Conservation (phyloP, 2,329 filamentous ascomycete species). For the Aureobasidium lini region DNA sequence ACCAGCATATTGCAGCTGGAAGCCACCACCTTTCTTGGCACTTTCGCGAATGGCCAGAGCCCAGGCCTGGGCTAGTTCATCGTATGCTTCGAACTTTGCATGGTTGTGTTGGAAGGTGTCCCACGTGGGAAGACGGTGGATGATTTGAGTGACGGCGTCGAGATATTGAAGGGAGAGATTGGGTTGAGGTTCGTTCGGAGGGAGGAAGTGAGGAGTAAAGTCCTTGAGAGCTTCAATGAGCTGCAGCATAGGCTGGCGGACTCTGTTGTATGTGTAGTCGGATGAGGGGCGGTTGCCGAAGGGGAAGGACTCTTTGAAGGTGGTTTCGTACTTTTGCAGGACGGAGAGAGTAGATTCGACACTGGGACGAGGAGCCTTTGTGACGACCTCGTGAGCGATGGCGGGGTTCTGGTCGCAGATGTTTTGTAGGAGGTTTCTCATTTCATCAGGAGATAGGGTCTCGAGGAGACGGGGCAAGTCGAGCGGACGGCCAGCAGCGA, state of each 20-base stretch:
- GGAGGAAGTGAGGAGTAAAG: conserved; percentile 92
- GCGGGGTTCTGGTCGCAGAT: conserved; percentile 86
- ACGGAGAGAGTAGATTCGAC: conserved; percentile 74
- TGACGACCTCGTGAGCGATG: conserved; percentile 75
- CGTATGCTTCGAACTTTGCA: conserved; percentile 91
- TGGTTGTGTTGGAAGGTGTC: conserved; percentile 80
- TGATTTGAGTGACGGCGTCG: conserved; percentile 80
- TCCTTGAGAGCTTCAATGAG: conserved; percentile 86
- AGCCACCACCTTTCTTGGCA: conserved; percentile 82
- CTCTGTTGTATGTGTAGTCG: conserved; percentile 91
- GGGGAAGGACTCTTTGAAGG: conserved; percentile 72
- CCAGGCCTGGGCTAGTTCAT: conserved; percentile 93
- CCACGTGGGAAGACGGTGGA: conserved; percentile 87
- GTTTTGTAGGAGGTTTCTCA: conserved; percentile 78
- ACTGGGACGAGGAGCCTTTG: conserved; percentile 78
- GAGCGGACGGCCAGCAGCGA: conserved; percentile 55
- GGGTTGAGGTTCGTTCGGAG: conserved; percentile 80
- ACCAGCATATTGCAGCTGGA: conserved; percentile 77
- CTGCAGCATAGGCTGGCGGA: conserved; percentile 70
- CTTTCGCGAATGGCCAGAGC: conserved; percentile 84
- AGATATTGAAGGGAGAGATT: conserved; percentile 78
- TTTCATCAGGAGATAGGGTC: conserved; percentile 77
- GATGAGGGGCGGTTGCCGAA: conserved; percentile 76
- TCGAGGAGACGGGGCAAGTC: conserved; percentile 75
- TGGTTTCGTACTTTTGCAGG: conserved; percentile 71